phyloP scores from a whole-genome alignment of 768 basidiomycete genomes.

The Russula lepida region DNA sequence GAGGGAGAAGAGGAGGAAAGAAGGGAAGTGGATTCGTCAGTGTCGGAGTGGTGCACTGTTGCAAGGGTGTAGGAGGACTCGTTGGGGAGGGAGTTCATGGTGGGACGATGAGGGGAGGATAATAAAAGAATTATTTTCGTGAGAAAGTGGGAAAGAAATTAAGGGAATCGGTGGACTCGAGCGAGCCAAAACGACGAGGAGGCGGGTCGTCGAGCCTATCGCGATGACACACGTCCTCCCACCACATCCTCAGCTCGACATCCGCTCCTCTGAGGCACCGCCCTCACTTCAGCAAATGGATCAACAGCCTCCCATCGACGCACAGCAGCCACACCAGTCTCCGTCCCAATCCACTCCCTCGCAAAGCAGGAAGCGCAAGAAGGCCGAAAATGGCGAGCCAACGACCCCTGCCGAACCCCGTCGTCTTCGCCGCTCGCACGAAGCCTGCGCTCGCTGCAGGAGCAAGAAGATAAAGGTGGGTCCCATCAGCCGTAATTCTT shows the following conservation, averaged over 20 bases:
- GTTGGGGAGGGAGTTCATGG: constrained; percentile 27
- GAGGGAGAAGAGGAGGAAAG: constrained; percentile 13
- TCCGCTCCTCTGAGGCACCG: constrained; percentile 45
- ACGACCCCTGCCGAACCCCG: constrained; percentile 59
- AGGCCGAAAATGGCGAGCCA: constrained; percentile 52
- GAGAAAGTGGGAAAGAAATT: constrained; percentile 2
- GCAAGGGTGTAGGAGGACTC: constrained; percentile 55
- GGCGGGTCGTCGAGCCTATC: constrained; percentile 18
- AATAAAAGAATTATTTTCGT: constrained; percentile 1
- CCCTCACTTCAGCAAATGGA: constrained; percentile 62
- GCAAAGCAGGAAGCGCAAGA: constrained; percentile 43
- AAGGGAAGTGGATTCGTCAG: constrained; percentile 23
- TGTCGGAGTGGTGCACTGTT: constrained; percentile 35
- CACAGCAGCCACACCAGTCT: constrained; percentile 37
- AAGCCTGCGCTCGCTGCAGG: constrained; percentile 89
- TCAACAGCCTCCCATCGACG: constrained; percentile 36
- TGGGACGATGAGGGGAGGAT: not conserved
- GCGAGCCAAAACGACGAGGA: constrained; percentile 17
- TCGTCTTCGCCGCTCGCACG: constrained; percentile 79
- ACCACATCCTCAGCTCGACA: constrained; percentile 37
- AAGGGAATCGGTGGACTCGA: constrained; percentile 5
- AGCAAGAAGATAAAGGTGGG: constrained; percentile 93
- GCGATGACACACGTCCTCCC: constrained; percentile 42
- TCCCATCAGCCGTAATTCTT: constrained; percentile 38
- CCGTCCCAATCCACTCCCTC: constrained; percentile 31